phyloP scores from a whole-genome alignment of 1,139 yeast genomes.

The Kurtzmaniella quercitrusa region DNA sequence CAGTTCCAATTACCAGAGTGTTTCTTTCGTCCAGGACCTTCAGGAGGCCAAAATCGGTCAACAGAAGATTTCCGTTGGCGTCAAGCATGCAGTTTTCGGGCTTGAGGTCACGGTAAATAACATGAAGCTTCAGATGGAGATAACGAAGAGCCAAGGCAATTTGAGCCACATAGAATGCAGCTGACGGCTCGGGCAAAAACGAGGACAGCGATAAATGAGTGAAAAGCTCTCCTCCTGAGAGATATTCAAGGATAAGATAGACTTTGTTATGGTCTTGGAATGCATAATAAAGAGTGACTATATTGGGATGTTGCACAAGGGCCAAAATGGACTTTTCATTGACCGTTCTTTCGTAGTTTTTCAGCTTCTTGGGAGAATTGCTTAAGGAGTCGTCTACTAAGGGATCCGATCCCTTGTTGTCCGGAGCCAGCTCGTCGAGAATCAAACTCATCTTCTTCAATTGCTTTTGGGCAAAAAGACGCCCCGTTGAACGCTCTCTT shows the following conservation, averaged over 20 bases:
- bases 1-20: conserved; percentile 85
- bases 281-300: conserved; percentile 84
- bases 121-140: conserved; percentile 68
- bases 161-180: conserved; percentile 83
- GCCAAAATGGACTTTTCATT: conserved; percentile 42
- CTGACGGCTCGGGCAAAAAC: conserved; percentile 63
- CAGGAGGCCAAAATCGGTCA: conserved; percentile 90
- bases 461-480: conserved; percentile 85
- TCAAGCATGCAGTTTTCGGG: conserved; percentile 92
- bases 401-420: conserved; percentile 12
- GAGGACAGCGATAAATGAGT: conserved; percentile 61
- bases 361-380: conserved; percentile 6
- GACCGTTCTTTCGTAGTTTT: conserved; percentile 35
- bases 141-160: conserved; percentile 79
- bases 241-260: conserved; percentile 76
- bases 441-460: conserved; percentile 63
- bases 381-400: neutral
- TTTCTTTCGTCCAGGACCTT: conserved; percentile 55
- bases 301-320: conserved; percentile 69
- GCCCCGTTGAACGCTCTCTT: conserved; percentile 58
- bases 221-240: conserved; percentile 92
- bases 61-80: conserved; percentile 70
- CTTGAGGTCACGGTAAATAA: conserved; percentile 86
- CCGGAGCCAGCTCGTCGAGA: conserved; percentile 23
- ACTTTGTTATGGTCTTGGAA: conserved; percentile 81